These are phyloP conservation scores for Fragilaria radians DNA, from an alignment of 108 stramenopile genomes.

Conservation along the genomic window DNA sequence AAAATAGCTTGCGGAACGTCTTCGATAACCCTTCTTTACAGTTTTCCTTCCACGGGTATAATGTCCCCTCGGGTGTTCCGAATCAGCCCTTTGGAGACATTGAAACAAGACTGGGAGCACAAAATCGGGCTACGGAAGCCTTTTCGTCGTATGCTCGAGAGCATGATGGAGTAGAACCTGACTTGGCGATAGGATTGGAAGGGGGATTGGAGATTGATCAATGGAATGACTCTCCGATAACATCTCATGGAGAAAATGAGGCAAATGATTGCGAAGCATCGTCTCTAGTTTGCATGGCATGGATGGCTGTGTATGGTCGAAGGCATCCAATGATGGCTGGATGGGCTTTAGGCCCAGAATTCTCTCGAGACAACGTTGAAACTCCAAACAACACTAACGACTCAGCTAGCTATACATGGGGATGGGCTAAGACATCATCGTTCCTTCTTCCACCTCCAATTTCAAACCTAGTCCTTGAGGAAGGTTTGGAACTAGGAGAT, in stretches of 20 bases:
- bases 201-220: conserved; percentile 78
- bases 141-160: conserved; percentile 30
- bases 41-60: conserved; percentile 43
- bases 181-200: conserved; percentile 85
- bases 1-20: conserved; percentile 25
- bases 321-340: conserved; percentile 12
- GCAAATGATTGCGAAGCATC: neutral
- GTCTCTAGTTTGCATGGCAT: conserved; percentile 95
- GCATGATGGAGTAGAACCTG: conserved; percentile 23
- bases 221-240: neutral
- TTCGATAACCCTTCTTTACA: no score
- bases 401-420: conserved; percentile 18
- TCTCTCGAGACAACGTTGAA: neutral
- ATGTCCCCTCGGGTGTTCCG: conserved; percentile 60
- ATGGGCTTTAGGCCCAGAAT: no score
- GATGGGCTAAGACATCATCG: conserved; percentile 66
- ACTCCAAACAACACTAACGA: neutral
- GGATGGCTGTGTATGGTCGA: conserved; percentile 81
- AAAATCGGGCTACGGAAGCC: conserved; percentile 70
- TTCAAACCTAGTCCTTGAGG: conserved; percentile 40
- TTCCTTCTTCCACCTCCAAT: conserved; percentile 76
- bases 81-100: conserved; percentile 89
- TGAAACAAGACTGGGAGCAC: conserved; percentile 77
- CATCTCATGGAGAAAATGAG: neutral
- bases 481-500: conserved; percentile 86